phyloP scores from a whole-genome alignment of 352 stramenopile genomes.

The Phytophthora idaei region DNA sequence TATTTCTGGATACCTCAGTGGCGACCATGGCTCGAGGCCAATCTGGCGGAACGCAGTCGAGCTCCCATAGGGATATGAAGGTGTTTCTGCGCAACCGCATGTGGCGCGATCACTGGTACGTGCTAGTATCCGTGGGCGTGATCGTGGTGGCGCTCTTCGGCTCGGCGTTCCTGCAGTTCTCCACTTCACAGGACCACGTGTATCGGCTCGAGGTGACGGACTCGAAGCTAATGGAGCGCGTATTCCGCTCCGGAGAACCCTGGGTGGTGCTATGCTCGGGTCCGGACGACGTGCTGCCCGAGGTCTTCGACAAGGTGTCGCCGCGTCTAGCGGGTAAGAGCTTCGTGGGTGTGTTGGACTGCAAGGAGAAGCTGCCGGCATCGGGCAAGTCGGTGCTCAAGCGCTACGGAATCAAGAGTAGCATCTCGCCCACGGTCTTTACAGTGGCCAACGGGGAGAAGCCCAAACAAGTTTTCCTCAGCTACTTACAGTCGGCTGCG shows the following conservation, averaged over 20 bases:
- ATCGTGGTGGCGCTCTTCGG: constrained; percentile 72
- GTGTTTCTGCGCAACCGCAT: constrained; percentile 85
- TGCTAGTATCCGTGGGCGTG: constrained; percentile 46
- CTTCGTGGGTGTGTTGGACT: constrained; percentile 79
- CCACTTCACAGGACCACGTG: constrained; percentile 61
- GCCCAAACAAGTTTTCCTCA: constrained; percentile 77
- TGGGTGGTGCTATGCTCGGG: constrained; percentile 82
- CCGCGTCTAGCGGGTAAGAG: constrained; percentile 59
- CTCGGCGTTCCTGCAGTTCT: constrained; percentile 70
- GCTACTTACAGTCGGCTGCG: constrained; percentile 63
- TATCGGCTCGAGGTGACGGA: constrained; percentile 71
- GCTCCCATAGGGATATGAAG: constrained; percentile 56
- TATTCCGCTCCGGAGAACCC: constrained; percentile 82
- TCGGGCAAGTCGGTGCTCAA: constrained; percentile 65
- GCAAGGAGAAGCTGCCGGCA: constrained; percentile 53
- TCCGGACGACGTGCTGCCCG: constrained; percentile 70
- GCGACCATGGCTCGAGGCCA: constrained; percentile 35
- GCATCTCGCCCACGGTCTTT: constrained; percentile 76
- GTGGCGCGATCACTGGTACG: constrained; percentile 81
- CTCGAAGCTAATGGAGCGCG: constrained; percentile 54
- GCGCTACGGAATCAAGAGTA: constrained; percentile 65
- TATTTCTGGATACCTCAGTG: background rate
- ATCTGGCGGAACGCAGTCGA: constrained; percentile 35
- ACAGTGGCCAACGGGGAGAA: constrained; percentile 79
- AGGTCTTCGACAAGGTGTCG: constrained; percentile 73